phyloP scores from a whole-genome alignment of 2,329 filamentous ascomycete species.

The Fusarium fracticaudum region DNA sequence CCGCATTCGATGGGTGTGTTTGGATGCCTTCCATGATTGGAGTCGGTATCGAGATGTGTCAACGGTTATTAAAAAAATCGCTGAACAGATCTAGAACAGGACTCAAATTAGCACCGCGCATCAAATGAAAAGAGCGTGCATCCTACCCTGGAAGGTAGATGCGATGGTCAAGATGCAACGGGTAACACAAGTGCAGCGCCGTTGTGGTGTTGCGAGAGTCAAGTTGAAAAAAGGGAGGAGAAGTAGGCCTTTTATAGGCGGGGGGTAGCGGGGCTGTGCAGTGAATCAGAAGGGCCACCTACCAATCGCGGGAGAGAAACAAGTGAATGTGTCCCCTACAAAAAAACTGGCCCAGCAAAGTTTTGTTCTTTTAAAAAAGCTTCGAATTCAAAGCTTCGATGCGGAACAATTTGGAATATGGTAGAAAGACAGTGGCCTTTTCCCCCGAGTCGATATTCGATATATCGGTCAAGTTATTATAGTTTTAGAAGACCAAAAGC shows the following conservation, averaged over 20 bases:
- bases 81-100: conserved; percentile 49
- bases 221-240: conserved; percentile 35
- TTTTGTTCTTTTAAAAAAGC: conserved; percentile 35
- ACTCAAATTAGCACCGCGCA: conserved; percentile 39
- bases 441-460: neutral
- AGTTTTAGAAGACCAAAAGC: conserved; percentile 27
- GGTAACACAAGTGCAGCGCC: conserved; percentile 7
- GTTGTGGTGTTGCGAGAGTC: conserved; percentile 32
- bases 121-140: conserved; percentile 6
- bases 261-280: conserved; percentile 32
- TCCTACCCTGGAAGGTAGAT: conserved; percentile 37
- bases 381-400: conserved; percentile 32
- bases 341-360: conserved; percentile 48
- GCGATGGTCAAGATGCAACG: conserved; percentile 9
- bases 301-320: conserved; percentile 90
- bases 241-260: conserved; percentile 42
- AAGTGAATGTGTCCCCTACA: conserved; percentile 96
- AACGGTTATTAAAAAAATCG: conserved; percentile 31
- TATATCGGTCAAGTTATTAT: conserved; percentile 28
- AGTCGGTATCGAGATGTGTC: conserved; percentile 34
- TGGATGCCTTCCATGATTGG: conserved; percentile 86
- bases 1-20: conserved; percentile 89
- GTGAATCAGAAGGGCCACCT: conserved; percentile 51
- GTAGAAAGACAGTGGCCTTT: neutral
- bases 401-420: conserved; percentile 27